Evolutionary conservation across 169 alveolate species (phyloP).

Genomic region (Eimeria acervulina): DNA sequence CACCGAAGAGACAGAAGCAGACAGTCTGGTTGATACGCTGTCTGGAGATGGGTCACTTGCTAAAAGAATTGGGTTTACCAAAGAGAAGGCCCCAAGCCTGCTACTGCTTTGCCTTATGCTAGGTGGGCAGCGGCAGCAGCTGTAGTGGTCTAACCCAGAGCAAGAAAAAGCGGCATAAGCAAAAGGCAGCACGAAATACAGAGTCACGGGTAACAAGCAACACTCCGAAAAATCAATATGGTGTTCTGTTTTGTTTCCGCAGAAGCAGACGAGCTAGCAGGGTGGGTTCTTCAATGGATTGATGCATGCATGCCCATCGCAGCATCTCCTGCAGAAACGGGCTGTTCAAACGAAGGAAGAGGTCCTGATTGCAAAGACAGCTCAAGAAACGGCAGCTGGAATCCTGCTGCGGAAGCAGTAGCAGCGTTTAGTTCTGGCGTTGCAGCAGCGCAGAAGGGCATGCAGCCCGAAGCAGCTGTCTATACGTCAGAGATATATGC

Average conservation of each 20-base stretch:
- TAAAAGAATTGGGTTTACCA: constrained; percentile 17
- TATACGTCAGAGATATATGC: constrained; percentile 39
- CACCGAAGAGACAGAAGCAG: constrained; percentile 38
- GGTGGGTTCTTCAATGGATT: constrained; percentile 45
- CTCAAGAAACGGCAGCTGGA: not conserved
- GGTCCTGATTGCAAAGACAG: not conserved
- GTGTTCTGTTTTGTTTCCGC: not conserved
- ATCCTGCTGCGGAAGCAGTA: not conserved
- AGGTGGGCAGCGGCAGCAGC: constrained; percentile 51
- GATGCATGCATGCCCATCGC: constrained; percentile 16
- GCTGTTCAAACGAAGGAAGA: not conserved
- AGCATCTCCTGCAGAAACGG: not conserved
- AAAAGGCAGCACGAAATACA: not conserved
- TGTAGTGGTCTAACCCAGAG: not conserved
- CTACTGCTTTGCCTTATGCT: constrained; percentile 67
- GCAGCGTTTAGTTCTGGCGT: not conserved
- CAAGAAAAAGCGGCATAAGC: not conserved
- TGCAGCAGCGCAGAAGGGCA: not conserved
- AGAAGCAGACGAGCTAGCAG: constrained; percentile 66
- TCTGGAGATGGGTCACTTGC: constrained; percentile 17
- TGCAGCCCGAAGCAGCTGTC: constrained; percentile 4
- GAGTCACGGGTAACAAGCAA: not conserved
- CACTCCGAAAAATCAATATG: not conserved
- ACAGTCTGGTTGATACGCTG: not conserved
- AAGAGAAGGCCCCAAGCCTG: constrained; percentile 53